phyloP scores from a whole-genome alignment of 83 land plant species.

The Diphasiastrum complanatum region DNA sequence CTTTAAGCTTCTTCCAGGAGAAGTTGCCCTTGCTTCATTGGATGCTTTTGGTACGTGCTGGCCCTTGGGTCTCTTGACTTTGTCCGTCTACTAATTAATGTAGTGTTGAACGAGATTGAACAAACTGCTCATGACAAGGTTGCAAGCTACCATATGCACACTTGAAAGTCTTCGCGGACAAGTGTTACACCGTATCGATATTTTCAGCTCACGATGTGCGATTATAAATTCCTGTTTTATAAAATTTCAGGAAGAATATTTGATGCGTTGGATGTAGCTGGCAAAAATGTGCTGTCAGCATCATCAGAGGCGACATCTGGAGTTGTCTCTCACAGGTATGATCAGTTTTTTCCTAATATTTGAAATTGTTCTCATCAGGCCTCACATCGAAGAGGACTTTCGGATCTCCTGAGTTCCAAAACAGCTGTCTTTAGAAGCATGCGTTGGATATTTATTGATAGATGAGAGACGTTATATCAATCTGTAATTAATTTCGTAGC shows the following conservation, averaged over 20 bases:
- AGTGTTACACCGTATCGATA: background rate
- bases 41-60: conserved; percentile 55
- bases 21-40: conserved; percentile 56
- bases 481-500: background rate
- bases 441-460: background rate
- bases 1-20: conserved; percentile 48
- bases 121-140: no score
- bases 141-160: no score
- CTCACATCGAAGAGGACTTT: no score
- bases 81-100: background rate
- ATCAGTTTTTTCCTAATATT: background rate
- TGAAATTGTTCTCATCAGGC: background rate
- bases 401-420: no score
- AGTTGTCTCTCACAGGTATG: conserved; percentile 41
- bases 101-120: no score
- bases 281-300: conserved; percentile 37
- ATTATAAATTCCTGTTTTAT: no score
- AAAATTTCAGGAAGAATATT: conserved; percentile 39
- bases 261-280: conserved; percentile 65
- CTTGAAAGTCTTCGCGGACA: no score
- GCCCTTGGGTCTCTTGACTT: background rate
- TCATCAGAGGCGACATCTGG: conserved; percentile 39
- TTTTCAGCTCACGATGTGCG: background rate
- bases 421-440: no score
- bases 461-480: background rate